Evolutionary conservation across 2,329 filamentous ascomycete species (phyloP).

Genomic region (Hypoxylon sp.): DNA sequence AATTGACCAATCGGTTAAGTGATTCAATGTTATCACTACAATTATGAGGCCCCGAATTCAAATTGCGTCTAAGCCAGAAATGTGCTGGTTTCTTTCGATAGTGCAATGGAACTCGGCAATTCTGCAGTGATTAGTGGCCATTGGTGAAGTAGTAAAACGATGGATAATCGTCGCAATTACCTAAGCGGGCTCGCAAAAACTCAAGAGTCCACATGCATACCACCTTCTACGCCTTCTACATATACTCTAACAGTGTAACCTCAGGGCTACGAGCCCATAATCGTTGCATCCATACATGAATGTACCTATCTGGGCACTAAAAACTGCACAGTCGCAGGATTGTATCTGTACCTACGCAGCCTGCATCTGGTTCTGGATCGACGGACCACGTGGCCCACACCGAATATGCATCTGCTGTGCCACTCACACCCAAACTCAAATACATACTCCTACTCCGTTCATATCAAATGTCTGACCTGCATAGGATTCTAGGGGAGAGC

Average conservation of each 20-base stretch:
- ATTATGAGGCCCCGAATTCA: conserved; percentile 8
- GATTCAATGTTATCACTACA: conserved; percentile 3
- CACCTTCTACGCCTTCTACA: conserved; percentile 2
- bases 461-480: conserved; percentile 14
- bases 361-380: conserved; percentile 26
- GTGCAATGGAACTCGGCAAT: conserved; percentile 25
- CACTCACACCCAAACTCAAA: conserved; percentile 17
- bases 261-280: not conserved
- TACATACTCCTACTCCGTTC: not conserved
- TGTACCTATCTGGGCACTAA: conserved; percentile 10
- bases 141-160: conserved; percentile 12
- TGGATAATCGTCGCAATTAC: conserved; percentile 26
- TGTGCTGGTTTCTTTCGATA: conserved; percentile 13
- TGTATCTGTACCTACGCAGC: conserved; percentile 1
- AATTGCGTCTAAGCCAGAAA: conserved; percentile 11
- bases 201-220: conserved; percentile 17
- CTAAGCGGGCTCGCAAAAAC: conserved; percentile 29
- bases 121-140: conserved; percentile 18
- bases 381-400: conserved; percentile 40
- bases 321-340: conserved; percentile 8
- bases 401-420: conserved; percentile 21
- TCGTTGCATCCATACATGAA: conserved; percentile 4
- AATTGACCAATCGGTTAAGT: conserved; percentile 5
- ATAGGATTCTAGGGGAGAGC: conserved; percentile 7
- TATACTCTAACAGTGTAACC: conserved; percentile 2